Evolutionary conservation across 768 basidiomycete genomes (phyloP), one percentile per base, ranked within the genome.

Genomic region (Calocera cornea): DNA sequence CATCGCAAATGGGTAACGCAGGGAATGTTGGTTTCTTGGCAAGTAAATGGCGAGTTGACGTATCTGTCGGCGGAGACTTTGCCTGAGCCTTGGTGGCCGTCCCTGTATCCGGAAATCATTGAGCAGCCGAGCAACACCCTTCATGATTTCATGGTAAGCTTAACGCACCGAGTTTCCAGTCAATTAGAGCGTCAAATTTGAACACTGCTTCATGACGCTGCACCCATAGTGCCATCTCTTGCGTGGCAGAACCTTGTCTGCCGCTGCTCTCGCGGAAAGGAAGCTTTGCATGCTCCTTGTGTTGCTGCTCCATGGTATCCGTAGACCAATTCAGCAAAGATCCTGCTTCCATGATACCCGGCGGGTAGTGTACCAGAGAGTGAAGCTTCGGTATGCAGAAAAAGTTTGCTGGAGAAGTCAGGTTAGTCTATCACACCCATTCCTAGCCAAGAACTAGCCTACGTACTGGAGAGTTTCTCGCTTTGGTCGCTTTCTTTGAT

Each of bases 381-480:
- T 81, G 80, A 0, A 82, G 68, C 68, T 83, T 83, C 0, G 79
- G 79, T n/a, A 82, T 72, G 54, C 81, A 79, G 71, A 80, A 80
- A 50, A 74, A 68, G 3, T 12, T 73, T 64, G 44, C 67, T 31
- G 38, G 2, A 10, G 10, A 27, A 10, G 24, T 60, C 11, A 33
- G 22, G 2, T 11, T 31, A 22, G 16, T 16, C 31, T n/a, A n/a
- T n/a, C n/a, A n/a, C n/a, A n/a, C n/a, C n/a, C n/a, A n/a, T n/a
- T n/a, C n/a, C n/a, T n/a, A n/a, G n/a, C n/a, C n/a, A n/a, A n/a
- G n/a, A n/a, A n/a, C n/a, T n/a, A n/a, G n/a, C 8, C 31, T 33
- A 33, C 31, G 7, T 60, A 60, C 24, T 7, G 24, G 8, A 5
- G 19, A 24, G 24, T 24, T 8, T 19, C 14, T 33, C 27, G 27